Evolutionary conservation across 2,329 filamentous ascomycete genomes (phyloP), one percentile per base, ranked within the genome.

Genomic region (Aureobasidium zeae): DNA sequence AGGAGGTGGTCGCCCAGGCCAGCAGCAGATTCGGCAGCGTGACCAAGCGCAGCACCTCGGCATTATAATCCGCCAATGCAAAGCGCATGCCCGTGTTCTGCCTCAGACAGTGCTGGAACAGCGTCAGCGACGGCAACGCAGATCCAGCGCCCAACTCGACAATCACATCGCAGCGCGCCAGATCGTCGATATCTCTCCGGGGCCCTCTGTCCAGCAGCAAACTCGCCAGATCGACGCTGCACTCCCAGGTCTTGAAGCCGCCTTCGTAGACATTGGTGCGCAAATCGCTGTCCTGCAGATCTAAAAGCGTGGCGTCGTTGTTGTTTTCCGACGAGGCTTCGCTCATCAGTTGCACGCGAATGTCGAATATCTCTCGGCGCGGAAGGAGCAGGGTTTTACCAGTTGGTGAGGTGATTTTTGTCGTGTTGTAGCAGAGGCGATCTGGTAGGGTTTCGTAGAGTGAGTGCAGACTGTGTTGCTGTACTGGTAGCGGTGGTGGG

Each of bases 211-310:
- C 68, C 1, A 72, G 58, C 1, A 71, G 57, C 36, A 82, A 76
- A 57, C 79, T 83, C 38, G 85, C 82, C 13, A 91, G 69, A 58
- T 91, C 85, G 41, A 87, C 70, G 48, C 81, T 86, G 63, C 84
- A 88, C 65, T 91, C 85, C 85, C 85, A 91, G 55, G 82, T 88
- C 67, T 91, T 91, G 67, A 89, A 87, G 17, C 85, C 85, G 45
- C 85, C 85, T 64, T 91, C 85, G 63, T 91, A 91, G 48, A 89
- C 76, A 39, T 84, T 84, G 44, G 83, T 83, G 60, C 79, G 82
- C 51, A 91, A 79, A 61, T 91, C 85, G 50, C 83, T 78, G 46
- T 72, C 70, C 25, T 77, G 79, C 17, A 86, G 64, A 49, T 73
- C 71, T 28, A 77, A 79, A 25, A 86, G 66, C 1, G 71, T 69